phyloP scores from a whole-genome alignment of 352 stramenopile genomes.

The Phytopythium mirpurense region DNA sequence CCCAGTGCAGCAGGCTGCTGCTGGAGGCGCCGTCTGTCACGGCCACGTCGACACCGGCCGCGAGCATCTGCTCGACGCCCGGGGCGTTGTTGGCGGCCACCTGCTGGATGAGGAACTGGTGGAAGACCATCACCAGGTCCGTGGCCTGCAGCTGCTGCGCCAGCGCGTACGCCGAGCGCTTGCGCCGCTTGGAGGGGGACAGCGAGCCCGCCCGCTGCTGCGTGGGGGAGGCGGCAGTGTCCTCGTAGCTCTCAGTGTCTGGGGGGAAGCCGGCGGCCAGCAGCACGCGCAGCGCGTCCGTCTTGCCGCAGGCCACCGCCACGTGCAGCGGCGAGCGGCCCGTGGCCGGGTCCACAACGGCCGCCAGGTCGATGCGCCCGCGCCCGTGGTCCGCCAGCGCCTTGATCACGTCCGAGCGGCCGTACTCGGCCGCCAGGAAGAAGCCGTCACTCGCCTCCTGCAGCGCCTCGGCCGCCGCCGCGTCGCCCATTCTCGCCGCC shows the following conservation, averaged over 20 bases:
- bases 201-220: background rate
- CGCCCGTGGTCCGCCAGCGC: constrained; percentile 66
- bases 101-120: constrained; percentile 85
- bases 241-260: constrained; percentile 28
- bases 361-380: constrained; percentile 37
- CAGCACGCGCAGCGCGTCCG: constrained; percentile 72
- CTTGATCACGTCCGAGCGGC: constrained; percentile 81
- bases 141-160: constrained; percentile 48
- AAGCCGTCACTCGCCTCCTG: constrained; percentile 74
- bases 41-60: constrained; percentile 42
- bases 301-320: constrained; percentile 64
- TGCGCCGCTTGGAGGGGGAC: constrained; percentile 1
- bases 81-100: constrained; percentile 58
- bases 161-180: constrained; percentile 57
- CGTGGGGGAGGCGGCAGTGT: background rate
- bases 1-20: constrained; percentile 78
- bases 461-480: constrained; percentile 27
- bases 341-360: constrained; percentile 54
- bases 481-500: constrained; percentile 2
- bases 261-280: constrained; percentile 72
- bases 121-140: constrained; percentile 75
- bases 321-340: constrained; percentile 74
- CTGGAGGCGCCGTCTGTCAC: constrained; percentile 47
- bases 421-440: constrained; percentile 79
- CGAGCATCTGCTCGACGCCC: constrained; percentile 56